phyloP scores from a whole-genome alignment of 257 asterid species.

The Solanum corneliomulleri region DNA sequence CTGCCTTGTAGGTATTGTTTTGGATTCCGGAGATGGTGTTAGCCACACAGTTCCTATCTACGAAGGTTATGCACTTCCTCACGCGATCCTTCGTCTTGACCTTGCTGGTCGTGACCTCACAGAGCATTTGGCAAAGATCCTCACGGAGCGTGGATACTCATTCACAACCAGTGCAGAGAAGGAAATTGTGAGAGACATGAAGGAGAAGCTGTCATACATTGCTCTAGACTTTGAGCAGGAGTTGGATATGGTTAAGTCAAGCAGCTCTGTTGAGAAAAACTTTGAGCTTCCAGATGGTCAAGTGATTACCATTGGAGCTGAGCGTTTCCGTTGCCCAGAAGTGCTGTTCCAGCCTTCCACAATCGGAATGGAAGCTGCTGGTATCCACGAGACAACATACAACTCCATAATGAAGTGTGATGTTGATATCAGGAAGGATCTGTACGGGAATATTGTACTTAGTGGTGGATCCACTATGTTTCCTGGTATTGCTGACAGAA shows the following conservation, averaged over 20 bases:
- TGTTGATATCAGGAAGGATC: constrained; percentile 1
- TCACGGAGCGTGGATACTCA: constrained; percentile 30
- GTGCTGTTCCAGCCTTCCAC: constrained; percentile 1
- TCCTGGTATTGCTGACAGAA: constrained; percentile 3
- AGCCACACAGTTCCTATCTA: constrained; percentile 1
- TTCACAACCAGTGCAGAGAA: constrained; percentile 30
- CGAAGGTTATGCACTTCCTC: not conserved
- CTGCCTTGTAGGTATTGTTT: constrained; percentile 10
- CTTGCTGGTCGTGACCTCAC: constrained; percentile 25
- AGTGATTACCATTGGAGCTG: constrained; percentile 1
- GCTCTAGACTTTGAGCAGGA: constrained; percentile 36
- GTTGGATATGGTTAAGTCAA: constrained; percentile 14
- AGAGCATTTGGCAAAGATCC: constrained; percentile 25
- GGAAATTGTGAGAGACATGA: constrained; percentile 43
- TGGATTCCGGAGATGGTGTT: not conserved
- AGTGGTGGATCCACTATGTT: constrained; percentile 4
- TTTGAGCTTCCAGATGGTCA: not conserved
- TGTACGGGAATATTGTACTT: not conserved
- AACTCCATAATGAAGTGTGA: not conserved
- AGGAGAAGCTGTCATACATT: constrained; percentile 33
- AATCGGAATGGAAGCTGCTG: not conserved
- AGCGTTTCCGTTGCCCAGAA: constrained; percentile 1
- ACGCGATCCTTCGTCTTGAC: not conserved
- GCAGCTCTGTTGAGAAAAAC: not conserved
- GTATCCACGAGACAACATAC: not conserved